Conservation (phyloP, 129 eudicot species). For the Calendula officinalis region DNA sequence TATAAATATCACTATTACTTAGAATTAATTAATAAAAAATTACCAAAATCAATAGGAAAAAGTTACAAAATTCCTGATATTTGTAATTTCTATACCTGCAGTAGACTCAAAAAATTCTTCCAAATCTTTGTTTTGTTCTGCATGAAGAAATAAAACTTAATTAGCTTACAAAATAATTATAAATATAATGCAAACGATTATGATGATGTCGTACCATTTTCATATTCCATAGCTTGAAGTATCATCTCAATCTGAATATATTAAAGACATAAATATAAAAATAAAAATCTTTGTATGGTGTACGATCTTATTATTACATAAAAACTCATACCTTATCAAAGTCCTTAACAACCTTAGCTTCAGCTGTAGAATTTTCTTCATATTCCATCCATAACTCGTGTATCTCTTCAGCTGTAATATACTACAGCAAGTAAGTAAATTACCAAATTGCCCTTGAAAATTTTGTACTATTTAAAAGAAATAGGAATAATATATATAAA, state of each 20-base stretch:
- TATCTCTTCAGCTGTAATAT: conserved; percentile 78
- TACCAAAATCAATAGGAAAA: neutral
- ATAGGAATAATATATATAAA: neutral
- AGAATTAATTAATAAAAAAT: neutral
- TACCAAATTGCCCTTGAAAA: conserved; percentile 20
- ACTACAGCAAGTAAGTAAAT: conserved; percentile 34
- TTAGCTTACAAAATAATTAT: conserved; percentile 14
- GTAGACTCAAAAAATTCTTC: conserved; percentile 91
- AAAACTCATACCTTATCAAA: conserved; percentile 73
- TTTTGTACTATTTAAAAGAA: neutral
- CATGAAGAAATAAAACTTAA: conserved; percentile 24
- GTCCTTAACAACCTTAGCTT: conserved; percentile 96
- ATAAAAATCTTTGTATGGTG: neutral
- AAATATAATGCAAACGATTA: neutral
- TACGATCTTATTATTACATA: conserved; percentile 1
- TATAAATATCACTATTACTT: neutral
- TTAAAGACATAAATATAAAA: neutral
- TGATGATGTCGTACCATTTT: conserved; percentile 54
- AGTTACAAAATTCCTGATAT: neutral
- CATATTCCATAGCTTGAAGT: conserved; percentile 97
- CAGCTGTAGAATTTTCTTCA: conserved; percentile 76
- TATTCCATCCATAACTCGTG: conserved; percentile 94
- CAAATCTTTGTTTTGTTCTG: conserved; percentile 83
- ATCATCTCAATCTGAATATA: conserved; percentile 87
- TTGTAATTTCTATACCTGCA: conserved; percentile 48